Evolutionary conservation across 2,329 filamentous ascomycete genomes (phyloP).

Genomic region (Pseudogymnoascus sp.): DNA sequence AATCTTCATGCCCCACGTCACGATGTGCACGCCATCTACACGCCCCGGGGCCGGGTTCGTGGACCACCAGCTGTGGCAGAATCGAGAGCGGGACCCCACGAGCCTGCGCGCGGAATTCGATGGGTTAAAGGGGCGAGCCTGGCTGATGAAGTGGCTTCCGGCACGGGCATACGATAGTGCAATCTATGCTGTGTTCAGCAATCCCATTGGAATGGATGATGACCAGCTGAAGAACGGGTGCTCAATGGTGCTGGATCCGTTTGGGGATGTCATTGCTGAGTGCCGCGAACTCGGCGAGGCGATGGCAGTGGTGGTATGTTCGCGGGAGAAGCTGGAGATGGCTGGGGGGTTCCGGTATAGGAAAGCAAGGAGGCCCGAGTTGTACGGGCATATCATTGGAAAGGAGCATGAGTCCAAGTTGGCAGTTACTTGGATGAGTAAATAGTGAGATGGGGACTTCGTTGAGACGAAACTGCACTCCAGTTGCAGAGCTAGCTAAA

Average conservation of each 20-base stretch:
- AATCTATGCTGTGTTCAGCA: constrained; percentile 17
- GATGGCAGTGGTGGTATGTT: constrained; percentile 11
- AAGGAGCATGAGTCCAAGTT: constrained; percentile 11
- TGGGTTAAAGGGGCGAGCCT: constrained; percentile 15
- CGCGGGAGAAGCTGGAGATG: constrained; percentile 11
- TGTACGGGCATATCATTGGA: constrained; percentile 14
- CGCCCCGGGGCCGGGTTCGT: constrained; percentile 16
- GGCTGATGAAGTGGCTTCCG: constrained; percentile 19
- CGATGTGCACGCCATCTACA: constrained; percentile 17
- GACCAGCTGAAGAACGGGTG: constrained; percentile 17
- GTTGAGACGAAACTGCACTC: neutral
- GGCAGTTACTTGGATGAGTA: constrained; percentile 13
- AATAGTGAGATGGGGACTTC: constrained; percentile 6
- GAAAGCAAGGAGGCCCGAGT: constrained; percentile 14
- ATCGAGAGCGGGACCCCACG: constrained; percentile 13
- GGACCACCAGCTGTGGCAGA: constrained; percentile 12
- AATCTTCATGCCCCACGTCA: constrained; percentile 18
- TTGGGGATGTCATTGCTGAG: constrained; percentile 16
- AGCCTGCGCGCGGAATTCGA: constrained; percentile 14
- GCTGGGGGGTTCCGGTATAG: constrained; percentile 13
- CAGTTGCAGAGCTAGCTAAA: too few species aligned
- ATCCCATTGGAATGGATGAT: constrained; percentile 16
- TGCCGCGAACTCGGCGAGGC: constrained; percentile 14
- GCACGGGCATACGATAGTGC: constrained; percentile 17
- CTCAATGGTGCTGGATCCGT: constrained; percentile 16